Conservation (phyloP, 495 filamentous ascomycete species). For the Penicillium coprophilum region DNA sequence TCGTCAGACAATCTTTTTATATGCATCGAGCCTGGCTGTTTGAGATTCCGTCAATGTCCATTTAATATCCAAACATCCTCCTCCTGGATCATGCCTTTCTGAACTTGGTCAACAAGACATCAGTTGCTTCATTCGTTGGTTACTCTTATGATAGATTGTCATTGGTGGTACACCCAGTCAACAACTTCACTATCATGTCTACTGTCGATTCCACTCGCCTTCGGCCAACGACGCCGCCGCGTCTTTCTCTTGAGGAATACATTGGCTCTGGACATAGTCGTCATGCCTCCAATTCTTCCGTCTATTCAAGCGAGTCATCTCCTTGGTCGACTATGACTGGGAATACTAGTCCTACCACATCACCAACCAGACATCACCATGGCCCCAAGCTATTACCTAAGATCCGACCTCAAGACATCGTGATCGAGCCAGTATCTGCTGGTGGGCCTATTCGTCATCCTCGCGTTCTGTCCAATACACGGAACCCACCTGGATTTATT, state of each 20-base stretch:
- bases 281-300: constrained; percentile 47
- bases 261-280: constrained; percentile 42
- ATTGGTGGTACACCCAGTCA: background rate
- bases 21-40: constrained; percentile 24
- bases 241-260: constrained; percentile 32
- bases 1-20: constrained; percentile 33
- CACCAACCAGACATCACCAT: constrained; percentile 71
- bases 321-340: constrained; percentile 73
- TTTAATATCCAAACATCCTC: constrained; percentile 45
- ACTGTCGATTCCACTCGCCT: constrained; percentile 46
- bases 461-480: constrained; percentile 57
- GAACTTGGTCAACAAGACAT: constrained; percentile 13
- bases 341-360: constrained; percentile 68
- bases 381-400: constrained; percentile 83
- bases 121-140: constrained; percentile 18
- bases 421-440: constrained; percentile 55
- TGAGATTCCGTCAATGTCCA: constrained; percentile 29
- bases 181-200: constrained; percentile 40
- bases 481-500: constrained; percentile 48
- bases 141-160: constrained; percentile 5
- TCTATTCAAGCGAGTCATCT: constrained; percentile 69
- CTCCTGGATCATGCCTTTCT: constrained; percentile 22
- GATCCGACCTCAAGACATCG: constrained; percentile 82
- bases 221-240: constrained; percentile 49
- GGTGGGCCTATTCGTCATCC: constrained; percentile 49